Conservation (phyloP, 1,284 basidiomycete species). For the Puccinia novopanici region DNA sequence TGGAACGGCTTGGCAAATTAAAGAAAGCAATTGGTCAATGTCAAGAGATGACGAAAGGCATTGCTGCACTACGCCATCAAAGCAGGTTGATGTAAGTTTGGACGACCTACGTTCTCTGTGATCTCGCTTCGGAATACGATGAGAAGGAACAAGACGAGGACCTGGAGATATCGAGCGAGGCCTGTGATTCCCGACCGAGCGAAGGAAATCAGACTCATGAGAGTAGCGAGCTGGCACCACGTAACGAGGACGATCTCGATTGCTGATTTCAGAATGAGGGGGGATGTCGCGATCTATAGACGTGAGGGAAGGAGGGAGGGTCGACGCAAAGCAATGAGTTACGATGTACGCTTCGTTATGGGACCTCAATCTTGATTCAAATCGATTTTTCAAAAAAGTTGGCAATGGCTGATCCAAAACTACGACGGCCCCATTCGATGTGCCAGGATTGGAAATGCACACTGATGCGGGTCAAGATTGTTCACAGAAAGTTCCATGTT, state of each 20-base stretch:
- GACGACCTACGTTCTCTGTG: conserved; percentile 35
- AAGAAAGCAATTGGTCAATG: conserved; percentile 1
- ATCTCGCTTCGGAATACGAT: conserved; percentile 5
- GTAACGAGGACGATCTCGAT: not conserved
- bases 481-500: conserved; percentile 1
- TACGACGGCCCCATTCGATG: conserved; percentile 27
- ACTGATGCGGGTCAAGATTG: not conserved
- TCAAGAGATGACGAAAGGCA: conserved; percentile 1
- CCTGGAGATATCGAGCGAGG: conserved; percentile 33
- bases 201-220: conserved; percentile 4
- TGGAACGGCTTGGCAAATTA: conserved; percentile 21
- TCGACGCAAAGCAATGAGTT: conserved; percentile 39
- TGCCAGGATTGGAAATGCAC: not conserved
- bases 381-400: conserved; percentile 24
- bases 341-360: conserved; percentile 25
- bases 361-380: conserved; percentile 16
- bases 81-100: not conserved
- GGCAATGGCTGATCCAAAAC: conserved; percentile 28
- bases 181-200: conserved; percentile 3
- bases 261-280: not conserved
- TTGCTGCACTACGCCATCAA: not conserved
- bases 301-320: conserved; percentile 12
- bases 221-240: conserved; percentile 14
- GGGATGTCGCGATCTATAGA: conserved; percentile 30
- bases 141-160: conserved; percentile 27